These are phyloP conservation scores for Podaxis sp. DNA, from an alignment of 768 basidiomycete genomes.

Conservation along the genomic window DNA sequence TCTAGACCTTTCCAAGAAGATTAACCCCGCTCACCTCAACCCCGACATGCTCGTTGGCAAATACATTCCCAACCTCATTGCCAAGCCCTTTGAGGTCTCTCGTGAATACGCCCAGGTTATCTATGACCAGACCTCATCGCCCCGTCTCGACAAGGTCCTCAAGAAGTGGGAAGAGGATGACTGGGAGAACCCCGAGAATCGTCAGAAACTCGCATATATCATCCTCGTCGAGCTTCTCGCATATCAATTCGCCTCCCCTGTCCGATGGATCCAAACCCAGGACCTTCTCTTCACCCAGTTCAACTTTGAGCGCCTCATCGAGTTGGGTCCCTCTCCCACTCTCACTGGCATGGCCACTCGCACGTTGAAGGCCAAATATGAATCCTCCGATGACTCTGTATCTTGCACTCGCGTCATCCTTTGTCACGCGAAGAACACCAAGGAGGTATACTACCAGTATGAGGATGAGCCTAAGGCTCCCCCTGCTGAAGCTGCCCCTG, in stretches of 20 bases:
- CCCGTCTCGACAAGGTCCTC: conserved; percentile 91
- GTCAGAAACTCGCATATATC: conserved; percentile 91
- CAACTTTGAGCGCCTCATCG: conserved; percentile 90
- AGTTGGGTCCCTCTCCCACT: conserved; percentile 94
- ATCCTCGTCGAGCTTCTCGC: conserved; percentile 96
- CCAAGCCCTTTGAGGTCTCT: conserved; percentile 78
- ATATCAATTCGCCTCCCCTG: conserved; percentile 97
- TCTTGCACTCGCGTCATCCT: conserved; percentile 76
- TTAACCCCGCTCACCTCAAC: conserved; percentile 85
- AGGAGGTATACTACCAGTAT: conserved; percentile 97
- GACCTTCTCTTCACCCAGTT: conserved; percentile 86
- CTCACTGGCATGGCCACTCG: conserved; percentile 92
- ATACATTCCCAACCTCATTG: conserved; percentile 97
- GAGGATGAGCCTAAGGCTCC: conserved; percentile 70
- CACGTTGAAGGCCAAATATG: conserved; percentile 92
- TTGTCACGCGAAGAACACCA: conserved; percentile 92
- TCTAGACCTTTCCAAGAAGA: conserved; percentile 94
- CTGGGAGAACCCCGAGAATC: conserved; percentile 78
- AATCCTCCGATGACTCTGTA: conserved; percentile 80
- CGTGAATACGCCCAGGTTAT: conserved; percentile 91
- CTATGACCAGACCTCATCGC: conserved; percentile 95
- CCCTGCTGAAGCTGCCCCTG: conserved; percentile 20
- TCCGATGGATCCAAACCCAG: conserved; percentile 99
- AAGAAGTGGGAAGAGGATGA: conserved; percentile 89
- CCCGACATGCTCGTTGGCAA: conserved; percentile 92